Evolutionary conservation across 148 eudicot genomes (phyloP).

Genomic region (Silene latifolia): DNA sequence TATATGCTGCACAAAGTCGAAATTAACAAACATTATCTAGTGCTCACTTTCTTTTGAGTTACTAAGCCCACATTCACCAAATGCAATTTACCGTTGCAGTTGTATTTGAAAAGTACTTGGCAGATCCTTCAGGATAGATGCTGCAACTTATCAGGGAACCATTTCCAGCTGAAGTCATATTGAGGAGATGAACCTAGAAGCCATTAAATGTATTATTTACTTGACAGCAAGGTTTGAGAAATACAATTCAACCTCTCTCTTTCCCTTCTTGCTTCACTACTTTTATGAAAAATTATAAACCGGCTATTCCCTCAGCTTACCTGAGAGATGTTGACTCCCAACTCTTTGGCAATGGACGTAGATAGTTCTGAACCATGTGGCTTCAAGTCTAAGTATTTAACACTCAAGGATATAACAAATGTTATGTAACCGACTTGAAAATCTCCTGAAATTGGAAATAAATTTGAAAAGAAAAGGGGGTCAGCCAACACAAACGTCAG

Average conservation of each 20-base stretch:
- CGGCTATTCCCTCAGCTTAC: conserved; percentile 31
- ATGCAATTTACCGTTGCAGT: conserved; percentile 54
- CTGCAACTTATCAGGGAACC: conserved; percentile 63
- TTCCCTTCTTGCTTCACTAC: neutral
- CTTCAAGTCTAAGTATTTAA: conserved; percentile 54
- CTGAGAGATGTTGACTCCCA: conserved; percentile 66
- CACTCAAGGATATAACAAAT: conserved; percentile 53
- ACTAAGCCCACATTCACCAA: neutral
- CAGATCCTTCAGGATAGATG: conserved; percentile 62
- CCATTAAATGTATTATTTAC: neutral
- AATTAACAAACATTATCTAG: conserved; percentile 17
- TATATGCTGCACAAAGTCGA: conserved; percentile 52
- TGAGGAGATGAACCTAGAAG: conserved; percentile 62
- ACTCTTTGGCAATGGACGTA: conserved; percentile 54
- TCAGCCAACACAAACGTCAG: conserved; percentile 6
- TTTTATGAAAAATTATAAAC: neutral
- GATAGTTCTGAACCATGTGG: conserved; percentile 61
- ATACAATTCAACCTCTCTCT: conserved; percentile 3
- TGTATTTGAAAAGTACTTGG: conserved; percentile 48
- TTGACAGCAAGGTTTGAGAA: neutral
- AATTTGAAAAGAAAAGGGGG: neutral
- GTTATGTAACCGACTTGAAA: conserved; percentile 52
- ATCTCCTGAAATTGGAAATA: conserved; percentile 43
- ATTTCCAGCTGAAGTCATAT: conserved; percentile 50
- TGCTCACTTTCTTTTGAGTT: conserved; percentile 3